Conservation (phyloP, 495 filamentous ascomycete genomes). For the Diplogelasinospora grovesii region DNA sequence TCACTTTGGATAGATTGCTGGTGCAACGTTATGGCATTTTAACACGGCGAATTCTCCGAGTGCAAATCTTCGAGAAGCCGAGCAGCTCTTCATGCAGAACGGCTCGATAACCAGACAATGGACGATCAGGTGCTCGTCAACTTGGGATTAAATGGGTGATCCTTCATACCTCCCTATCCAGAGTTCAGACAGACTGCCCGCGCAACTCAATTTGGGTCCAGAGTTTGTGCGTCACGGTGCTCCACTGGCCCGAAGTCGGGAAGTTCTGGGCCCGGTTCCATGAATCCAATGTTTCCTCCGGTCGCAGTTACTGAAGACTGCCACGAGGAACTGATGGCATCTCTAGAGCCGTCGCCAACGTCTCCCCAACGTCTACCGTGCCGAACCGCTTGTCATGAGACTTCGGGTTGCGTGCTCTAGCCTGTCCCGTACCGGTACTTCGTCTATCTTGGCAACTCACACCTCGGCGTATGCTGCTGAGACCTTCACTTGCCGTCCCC, state of each 20-base stretch:
- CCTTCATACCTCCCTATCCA: too few species aligned
- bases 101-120: too few species aligned
- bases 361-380: not conserved
- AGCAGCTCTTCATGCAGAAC: constrained; percentile 3
- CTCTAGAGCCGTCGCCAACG: too few species aligned
- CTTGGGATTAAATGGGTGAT: too few species aligned
- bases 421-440: too few species aligned
- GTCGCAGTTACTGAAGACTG: not conserved
- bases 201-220: not conserved
- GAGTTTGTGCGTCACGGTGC: not conserved
- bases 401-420: not conserved
- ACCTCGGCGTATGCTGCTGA: too few species aligned
- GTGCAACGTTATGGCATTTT: constrained; percentile 9
- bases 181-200: too few species aligned
- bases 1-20: constrained; percentile 3
- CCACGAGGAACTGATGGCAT: not conserved
- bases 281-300: not conserved
- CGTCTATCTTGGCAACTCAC: too few species aligned
- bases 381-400: constrained; percentile 1
- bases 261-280: constrained; percentile 1
- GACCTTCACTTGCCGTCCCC: constrained; percentile 2
- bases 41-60: constrained; percentile 6
- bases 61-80: not conserved
- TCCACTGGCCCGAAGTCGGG: constrained; percentile 6
- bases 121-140: too few species aligned